Percentiles rank a stretch among this genome's conserved stretches.
These are phyloP conservation scores for Pterocarpus macrocarpus DNA, from an alignment of 306 rosid species.

Conservation along the genomic window DNA sequence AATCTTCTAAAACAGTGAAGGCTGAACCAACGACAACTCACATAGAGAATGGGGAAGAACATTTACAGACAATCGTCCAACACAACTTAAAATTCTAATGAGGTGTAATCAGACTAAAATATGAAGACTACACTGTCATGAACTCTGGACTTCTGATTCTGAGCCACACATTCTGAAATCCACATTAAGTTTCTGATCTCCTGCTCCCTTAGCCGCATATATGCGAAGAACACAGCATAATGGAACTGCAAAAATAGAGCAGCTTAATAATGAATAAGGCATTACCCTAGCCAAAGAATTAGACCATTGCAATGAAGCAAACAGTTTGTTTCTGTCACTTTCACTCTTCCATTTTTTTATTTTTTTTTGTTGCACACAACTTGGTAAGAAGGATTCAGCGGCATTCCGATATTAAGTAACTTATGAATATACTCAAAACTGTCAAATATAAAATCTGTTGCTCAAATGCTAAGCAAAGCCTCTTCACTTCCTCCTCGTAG, in stretches of 20 bases:
- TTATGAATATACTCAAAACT: conserved; percentile 24
- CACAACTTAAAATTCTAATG: conserved; percentile 32
- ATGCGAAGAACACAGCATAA: conserved; percentile 93
- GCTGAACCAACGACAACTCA: too few relatives aligned
- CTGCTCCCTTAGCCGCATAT: conserved; percentile 98
- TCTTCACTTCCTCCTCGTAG: conserved; percentile 99
- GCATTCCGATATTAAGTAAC: conserved; percentile 22
- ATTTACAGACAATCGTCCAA: conserved; percentile 45
- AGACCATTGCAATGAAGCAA: not conserved
- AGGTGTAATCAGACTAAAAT: conserved; percentile 61
- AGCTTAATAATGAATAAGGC: conserved; percentile 22
- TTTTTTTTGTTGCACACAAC: too few relatives aligned
- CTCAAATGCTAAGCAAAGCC: conserved; percentile 94
- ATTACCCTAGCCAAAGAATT: not conserved
- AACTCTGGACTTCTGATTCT: not conserved
- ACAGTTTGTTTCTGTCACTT: not conserved
- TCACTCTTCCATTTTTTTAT: not conserved
- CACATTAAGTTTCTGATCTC: conserved; percentile 97
- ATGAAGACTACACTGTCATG: conserved; percentile 91
- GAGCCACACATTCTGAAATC: conserved; percentile 98
- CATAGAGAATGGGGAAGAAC: too few relatives aligned
- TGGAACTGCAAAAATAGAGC: conserved; percentile 78
- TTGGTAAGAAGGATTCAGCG: conserved; percentile 2
- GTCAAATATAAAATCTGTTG: conserved; percentile 75
- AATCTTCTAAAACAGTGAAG: too few relatives aligned